Percentiles rank a stretch among this genome's conserved stretches.
Conservation (phyloP, 495 filamentous ascomycete genomes). For the Lophiotrema nucula region DNA sequence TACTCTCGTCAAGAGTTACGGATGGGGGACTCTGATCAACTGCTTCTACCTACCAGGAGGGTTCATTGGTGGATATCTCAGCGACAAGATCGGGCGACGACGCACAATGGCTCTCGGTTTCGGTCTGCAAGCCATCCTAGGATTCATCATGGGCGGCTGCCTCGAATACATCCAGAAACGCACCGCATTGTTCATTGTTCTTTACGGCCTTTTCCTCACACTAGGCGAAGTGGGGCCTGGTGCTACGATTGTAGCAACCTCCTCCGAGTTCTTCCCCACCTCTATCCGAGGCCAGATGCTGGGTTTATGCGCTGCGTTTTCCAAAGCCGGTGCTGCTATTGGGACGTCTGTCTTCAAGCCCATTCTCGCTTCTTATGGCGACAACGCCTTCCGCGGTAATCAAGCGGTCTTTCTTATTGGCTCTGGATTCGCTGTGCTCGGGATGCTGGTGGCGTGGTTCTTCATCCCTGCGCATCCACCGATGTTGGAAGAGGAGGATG, state of each 20-base stretch:
- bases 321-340: conserved; percentile 52
- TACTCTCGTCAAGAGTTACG: conserved; percentile 47
- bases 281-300: conserved; percentile 52
- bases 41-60: conserved; percentile 52
- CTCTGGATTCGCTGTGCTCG: conserved; percentile 44
- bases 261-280: conserved; percentile 52
- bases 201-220: conserved; percentile 53
- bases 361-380: conserved; percentile 44
- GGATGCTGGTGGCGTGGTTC: conserved; percentile 47
- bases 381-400: conserved; percentile 42
- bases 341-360: conserved; percentile 50
- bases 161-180: conserved; percentile 45
- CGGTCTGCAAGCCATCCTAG: conserved; percentile 44
- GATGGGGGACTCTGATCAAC: conserved; percentile 50
- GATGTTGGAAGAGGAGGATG: conserved; percentile 50
- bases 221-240: conserved; percentile 53
- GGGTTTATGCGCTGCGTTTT: conserved; percentile 49
- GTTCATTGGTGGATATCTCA: conserved; percentile 49
- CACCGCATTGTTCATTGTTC: conserved; percentile 52
- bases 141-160: conserved; percentile 51
- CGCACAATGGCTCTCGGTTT: conserved; percentile 51
- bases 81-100: conserved; percentile 51
- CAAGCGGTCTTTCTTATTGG: conserved; percentile 52
- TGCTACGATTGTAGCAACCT: conserved; percentile 47
- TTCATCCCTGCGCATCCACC: conserved; percentile 49